A percentile compares a stretch with the other conserved stretches of the same genome.
phyloP scores from a whole-genome alignment of 306 rosid species.

The Quercus aquifolioides region DNA sequence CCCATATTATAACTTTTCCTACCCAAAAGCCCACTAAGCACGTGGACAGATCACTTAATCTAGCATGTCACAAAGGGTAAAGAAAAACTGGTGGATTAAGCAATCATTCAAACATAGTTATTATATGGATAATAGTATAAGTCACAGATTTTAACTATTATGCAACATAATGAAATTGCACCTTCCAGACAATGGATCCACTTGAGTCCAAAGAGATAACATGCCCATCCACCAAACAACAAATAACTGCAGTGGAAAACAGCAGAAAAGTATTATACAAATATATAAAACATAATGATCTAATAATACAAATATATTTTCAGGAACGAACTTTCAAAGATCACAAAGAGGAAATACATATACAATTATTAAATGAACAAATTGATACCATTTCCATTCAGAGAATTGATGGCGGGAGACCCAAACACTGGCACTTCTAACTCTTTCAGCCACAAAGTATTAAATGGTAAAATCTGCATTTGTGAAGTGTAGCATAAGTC shows the following conservation, averaged over 20 bases:
- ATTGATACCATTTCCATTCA: constrained; percentile 55
- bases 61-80: neutral
- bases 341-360: constrained; percentile 9
- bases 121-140: neutral
- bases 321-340: constrained; percentile 2
- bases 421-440: constrained; percentile 83
- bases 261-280: neutral
- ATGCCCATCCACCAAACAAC: constrained; percentile 87
- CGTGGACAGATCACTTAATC: too few species aligned
- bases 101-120: neutral
- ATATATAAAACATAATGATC: neutral
- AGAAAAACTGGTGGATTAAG: neutral
- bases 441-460: constrained; percentile 60
- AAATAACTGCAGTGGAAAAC: constrained; percentile 53
- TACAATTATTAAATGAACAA: constrained; percentile 14
- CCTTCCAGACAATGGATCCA: constrained; percentile 87
- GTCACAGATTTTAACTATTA: neutral
- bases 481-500: neutral
- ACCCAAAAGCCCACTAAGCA: too few species aligned
- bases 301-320: constrained; percentile 1
- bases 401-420: constrained; percentile 51
- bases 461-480: constrained; percentile 62
- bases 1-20: too few species aligned
- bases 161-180: constrained; percentile 24
- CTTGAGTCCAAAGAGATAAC: constrained; percentile 61